Percentiles rank a stretch among this genome's conserved stretches.
Evolutionary conservation across 805 yeast species (phyloP).

Genomic region (Ogataea trehaloabstinens): DNA sequence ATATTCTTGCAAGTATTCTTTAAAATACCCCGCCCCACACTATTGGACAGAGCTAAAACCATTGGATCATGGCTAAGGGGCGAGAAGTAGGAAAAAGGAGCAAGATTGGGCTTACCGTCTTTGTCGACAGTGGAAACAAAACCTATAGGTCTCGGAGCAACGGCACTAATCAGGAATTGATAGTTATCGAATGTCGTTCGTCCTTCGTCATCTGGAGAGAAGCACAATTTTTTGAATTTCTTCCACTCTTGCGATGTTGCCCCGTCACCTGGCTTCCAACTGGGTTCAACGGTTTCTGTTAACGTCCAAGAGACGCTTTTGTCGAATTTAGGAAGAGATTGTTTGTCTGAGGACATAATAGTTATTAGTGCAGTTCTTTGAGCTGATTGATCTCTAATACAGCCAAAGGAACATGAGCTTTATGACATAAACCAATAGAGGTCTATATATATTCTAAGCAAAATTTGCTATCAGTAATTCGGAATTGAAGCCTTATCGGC

Average conservation of each 20-base stretch:
- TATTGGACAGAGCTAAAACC: constrained; percentile 47
- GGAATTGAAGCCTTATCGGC: too few species aligned
- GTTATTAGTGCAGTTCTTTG: too few species aligned
- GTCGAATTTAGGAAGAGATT: background rate
- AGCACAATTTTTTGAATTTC: constrained; percentile 38
- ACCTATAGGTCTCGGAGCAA: constrained; percentile 61
- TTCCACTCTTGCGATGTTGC: constrained; percentile 46
- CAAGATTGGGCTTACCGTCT: constrained; percentile 45
- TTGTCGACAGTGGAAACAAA: constrained; percentile 46
- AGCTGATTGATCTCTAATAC: too few species aligned
- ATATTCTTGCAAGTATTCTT: constrained; percentile 52
- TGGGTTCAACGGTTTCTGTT: constrained; percentile 15
- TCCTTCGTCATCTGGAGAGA: constrained; percentile 45
- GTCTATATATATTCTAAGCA: too few species aligned
- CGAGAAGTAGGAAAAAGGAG: constrained; percentile 59
- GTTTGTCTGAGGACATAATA: too few species aligned
- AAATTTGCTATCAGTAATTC: too few species aligned
- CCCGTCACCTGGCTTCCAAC: constrained; percentile 47
- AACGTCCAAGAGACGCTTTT: background rate
- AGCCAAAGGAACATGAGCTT: too few species aligned
- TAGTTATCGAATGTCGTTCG: constrained; percentile 44
- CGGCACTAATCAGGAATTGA: constrained; percentile 45
- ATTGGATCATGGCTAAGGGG: constrained; percentile 56
- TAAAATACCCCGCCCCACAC: constrained; percentile 30
- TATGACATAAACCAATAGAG: too few species aligned